phyloP scores from a whole-genome alignment of 2,329 filamentous ascomycete genomes.

The Tricladium varicosporioides region DNA sequence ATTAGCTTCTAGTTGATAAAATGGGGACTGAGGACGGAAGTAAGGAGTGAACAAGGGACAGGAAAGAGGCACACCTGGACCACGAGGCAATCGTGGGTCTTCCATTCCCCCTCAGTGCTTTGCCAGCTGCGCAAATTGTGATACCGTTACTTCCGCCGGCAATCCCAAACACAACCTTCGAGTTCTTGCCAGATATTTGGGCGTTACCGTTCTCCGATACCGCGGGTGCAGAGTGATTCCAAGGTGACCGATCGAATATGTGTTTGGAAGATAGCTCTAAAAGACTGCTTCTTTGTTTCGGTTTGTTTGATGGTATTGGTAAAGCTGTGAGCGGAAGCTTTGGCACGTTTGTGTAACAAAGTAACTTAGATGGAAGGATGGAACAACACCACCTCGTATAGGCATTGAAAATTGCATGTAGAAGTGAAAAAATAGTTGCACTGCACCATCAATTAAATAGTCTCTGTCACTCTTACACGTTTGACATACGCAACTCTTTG shows the following conservation, averaged over 20 bases:
- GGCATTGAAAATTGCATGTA: background rate
- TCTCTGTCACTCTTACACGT: no score
- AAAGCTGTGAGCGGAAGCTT: constrained; percentile 7
- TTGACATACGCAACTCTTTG: background rate
- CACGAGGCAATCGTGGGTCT: constrained; percentile 4
- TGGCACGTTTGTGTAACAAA: constrained; percentile 2
- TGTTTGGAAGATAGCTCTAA: background rate
- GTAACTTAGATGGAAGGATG: background rate
- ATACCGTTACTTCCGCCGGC: background rate
- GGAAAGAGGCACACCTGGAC: constrained; percentile 19
- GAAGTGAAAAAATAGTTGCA: background rate
- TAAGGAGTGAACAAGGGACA: background rate
- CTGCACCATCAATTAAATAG: no score
- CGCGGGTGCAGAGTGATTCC: no score
- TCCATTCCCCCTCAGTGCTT: constrained; percentile 17
- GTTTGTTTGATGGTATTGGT: background rate
- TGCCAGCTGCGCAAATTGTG: constrained; percentile 10
- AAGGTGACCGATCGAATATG: no score
- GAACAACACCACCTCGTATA: background rate
- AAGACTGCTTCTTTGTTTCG: background rate
- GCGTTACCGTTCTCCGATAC: no score
- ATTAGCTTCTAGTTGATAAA: constrained; percentile 14
- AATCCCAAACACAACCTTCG: no score
- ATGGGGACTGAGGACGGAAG: background rate
- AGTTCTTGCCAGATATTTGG: no score